Conservation (phyloP, 2,329 filamentous ascomycete species). For the Diaporthe destruens region DNA sequence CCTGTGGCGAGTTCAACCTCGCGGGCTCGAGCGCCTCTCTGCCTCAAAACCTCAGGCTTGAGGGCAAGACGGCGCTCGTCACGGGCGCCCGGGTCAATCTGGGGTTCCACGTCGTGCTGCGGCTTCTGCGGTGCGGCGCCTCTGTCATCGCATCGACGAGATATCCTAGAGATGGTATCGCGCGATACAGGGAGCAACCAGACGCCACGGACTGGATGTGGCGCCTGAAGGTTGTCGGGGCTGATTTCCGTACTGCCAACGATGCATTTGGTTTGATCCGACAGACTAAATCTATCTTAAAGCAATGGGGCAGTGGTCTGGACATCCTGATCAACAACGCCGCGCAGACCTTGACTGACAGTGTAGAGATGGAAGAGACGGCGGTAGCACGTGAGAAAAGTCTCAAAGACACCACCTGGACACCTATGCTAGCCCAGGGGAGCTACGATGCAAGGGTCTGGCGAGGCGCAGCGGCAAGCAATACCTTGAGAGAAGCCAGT, state of each 20-base stretch:
- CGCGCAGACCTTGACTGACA: constrained; percentile 54
- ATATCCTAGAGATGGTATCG: neutral
- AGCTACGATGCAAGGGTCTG: constrained; percentile 11
- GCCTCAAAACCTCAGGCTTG: constrained; percentile 6
- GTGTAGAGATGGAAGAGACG: constrained; percentile 47
- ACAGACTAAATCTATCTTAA: neutral
- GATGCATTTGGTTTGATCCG: constrained; percentile 8
- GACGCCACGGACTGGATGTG: constrained; percentile 1
- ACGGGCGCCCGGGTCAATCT: constrained; percentile 7
- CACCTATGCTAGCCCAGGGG: constrained; percentile 1
- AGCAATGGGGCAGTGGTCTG: constrained; percentile 41
- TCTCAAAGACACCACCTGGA: neutral
- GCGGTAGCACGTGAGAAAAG: constrained; percentile 47
- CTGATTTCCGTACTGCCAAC: constrained; percentile 14
- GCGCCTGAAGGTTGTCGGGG: neutral
- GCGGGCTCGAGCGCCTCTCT: constrained; percentile 13
- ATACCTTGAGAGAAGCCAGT: neutral
- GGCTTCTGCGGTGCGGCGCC: constrained; percentile 9
- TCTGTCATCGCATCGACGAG: constrained; percentile 18
- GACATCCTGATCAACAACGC: constrained; percentile 56
- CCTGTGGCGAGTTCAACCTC: constrained; percentile 26
- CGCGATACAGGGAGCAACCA: constrained; percentile 1
- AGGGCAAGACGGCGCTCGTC: constrained; percentile 19
- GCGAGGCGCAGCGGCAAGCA: neutral
- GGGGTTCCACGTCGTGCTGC: constrained; percentile 6